phyloP scores from a whole-genome alignment of 352 stramenopile species.

The Globisporangium lucens region DNA sequence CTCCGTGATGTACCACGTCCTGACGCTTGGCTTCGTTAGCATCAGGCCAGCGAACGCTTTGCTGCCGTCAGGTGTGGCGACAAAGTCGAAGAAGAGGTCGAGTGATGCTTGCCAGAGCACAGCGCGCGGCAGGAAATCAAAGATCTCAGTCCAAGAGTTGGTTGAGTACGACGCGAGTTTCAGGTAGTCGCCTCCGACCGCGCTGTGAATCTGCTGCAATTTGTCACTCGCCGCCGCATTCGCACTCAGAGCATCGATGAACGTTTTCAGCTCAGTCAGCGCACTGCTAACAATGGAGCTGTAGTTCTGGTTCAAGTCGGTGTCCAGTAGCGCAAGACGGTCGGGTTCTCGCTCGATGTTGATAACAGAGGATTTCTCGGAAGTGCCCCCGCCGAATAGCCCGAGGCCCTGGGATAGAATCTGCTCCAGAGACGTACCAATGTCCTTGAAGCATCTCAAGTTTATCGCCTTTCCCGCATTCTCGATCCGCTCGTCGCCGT shows the following conservation, averaged over 20 bases:
- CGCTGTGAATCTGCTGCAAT: conserved; percentile 14
- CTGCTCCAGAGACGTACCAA: conserved; percentile 18
- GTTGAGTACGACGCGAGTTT: not conserved
- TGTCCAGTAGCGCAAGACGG: not conserved
- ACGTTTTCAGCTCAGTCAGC: conserved; percentile 3
- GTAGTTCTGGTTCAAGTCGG: not conserved
- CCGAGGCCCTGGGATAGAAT: conserved; percentile 3
- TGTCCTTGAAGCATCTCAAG: conserved; percentile 20
- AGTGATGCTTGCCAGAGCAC: conserved; percentile 23
- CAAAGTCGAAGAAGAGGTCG: conserved; percentile 19
- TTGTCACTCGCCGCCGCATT: not conserved
- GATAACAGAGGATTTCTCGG: not conserved
- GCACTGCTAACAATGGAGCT: not conserved
- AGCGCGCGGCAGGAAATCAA: conserved; percentile 20
- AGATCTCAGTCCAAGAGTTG: conserved; percentile 23
- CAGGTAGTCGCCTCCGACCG: not conserved
- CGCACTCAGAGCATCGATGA: conserved; percentile 3
- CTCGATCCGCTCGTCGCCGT: conserved; percentile 10
- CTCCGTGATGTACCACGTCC: conserved; percentile 37
- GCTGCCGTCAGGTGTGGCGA: conserved; percentile 7
- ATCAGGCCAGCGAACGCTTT: not conserved
- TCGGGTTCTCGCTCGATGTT: not conserved
- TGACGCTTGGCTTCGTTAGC: conserved; percentile 13
- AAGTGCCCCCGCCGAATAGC: not conserved
- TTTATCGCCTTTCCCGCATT: not conserved